A percentile compares a stretch with the other conserved stretches of the same genome.
Conservation (phyloP, 208 protist species). For the Balamuthia mandrillaris region DNA sequence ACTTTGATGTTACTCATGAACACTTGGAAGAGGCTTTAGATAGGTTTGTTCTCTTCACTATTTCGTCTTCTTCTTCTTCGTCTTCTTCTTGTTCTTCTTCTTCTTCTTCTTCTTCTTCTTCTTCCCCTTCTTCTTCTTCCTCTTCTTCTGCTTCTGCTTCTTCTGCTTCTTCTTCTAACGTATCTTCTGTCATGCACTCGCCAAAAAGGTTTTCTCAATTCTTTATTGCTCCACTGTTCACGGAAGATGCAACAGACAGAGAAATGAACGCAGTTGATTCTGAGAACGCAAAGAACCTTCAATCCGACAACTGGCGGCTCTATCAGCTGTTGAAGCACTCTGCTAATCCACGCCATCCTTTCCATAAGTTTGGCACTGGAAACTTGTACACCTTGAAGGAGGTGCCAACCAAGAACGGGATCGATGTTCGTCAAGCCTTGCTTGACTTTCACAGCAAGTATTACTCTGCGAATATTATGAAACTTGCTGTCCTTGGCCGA, state of each 20-base stretch:
- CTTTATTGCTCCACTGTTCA: slow-evolving; percentile 64
- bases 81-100: too few species aligned
- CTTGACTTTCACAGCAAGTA: slow-evolving; percentile 73
- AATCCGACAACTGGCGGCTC: slow-evolving; percentile 76
- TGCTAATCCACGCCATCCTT: slow-evolving; percentile 40
- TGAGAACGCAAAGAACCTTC: slow-evolving; percentile 38
- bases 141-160: too few species aligned
- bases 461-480: slow-evolving; percentile 74
- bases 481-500: slow-evolving; percentile 68
- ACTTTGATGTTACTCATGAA: slow-evolving; percentile 52
- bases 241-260: slow-evolving; percentile 21
- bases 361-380: slow-evolving; percentile 56
- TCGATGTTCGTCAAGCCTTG: slow-evolving; percentile 67
- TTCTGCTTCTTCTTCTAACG: too few species aligned
- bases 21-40: slow-evolving; percentile 37
- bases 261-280: slow-evolving; percentile 68
- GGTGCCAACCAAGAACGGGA: neutral
- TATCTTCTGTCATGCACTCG: too few species aligned
- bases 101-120: too few species aligned
- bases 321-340: slow-evolving; percentile 71
- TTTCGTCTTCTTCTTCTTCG: too few species aligned
- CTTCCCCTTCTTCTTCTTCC: too few species aligned
- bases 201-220: slow-evolving; percentile 60
- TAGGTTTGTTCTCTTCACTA: too few species aligned
- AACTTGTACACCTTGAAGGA: slow-evolving; percentile 10